These are phyloP conservation scores for Trichoderma virens DNA, from an alignment of 495 filamentous ascomycete species.

Conservation along the genomic window DNA sequence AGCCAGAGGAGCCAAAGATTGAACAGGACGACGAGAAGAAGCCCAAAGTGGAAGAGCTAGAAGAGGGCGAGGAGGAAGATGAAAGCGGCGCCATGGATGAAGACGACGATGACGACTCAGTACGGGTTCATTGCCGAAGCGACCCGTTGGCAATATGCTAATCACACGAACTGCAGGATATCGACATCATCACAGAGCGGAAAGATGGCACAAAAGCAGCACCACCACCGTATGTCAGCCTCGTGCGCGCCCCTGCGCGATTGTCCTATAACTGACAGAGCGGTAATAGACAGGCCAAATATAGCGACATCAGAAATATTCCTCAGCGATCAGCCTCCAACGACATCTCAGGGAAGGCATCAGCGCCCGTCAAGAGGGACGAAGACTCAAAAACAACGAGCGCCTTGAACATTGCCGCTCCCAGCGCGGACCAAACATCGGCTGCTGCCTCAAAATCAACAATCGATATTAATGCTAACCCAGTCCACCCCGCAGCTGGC, in stretches of 20 bases:
- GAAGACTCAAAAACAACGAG: conserved; percentile 17
- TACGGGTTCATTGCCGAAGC: conserved; percentile 19
- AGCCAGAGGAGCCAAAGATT: conserved; percentile 36
- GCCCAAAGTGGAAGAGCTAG: conserved; percentile 38
- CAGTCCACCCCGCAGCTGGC: conserved; percentile 61
- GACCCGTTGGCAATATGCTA: background rate
- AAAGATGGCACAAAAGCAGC: conserved; percentile 71
- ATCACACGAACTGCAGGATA: conserved; percentile 50
- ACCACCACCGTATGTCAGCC: conserved; percentile 42
- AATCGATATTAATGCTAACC: conserved; percentile 77
- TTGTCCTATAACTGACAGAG: background rate
- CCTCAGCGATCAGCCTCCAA: conserved; percentile 51
- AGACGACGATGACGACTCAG: conserved; percentile 53
- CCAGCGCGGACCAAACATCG: conserved; percentile 18
- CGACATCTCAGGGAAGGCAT: conserved; percentile 34
- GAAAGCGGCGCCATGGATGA: conserved; percentile 72
- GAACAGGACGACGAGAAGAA: conserved; percentile 20
- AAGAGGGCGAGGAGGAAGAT: conserved; percentile 56
- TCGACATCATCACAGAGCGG: conserved; percentile 87
- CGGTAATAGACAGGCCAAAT: conserved; percentile 37
- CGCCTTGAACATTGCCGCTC: conserved; percentile 10
- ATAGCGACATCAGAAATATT: conserved; percentile 60
- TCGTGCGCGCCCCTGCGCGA: background rate
- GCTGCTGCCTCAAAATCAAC: conserved; percentile 60
- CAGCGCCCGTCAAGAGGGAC: conserved; percentile 40